These are phyloP conservation scores for Galerina sulciceps DNA, from an alignment of 768 basidiomycete species.

Conservation along the genomic window DNA sequence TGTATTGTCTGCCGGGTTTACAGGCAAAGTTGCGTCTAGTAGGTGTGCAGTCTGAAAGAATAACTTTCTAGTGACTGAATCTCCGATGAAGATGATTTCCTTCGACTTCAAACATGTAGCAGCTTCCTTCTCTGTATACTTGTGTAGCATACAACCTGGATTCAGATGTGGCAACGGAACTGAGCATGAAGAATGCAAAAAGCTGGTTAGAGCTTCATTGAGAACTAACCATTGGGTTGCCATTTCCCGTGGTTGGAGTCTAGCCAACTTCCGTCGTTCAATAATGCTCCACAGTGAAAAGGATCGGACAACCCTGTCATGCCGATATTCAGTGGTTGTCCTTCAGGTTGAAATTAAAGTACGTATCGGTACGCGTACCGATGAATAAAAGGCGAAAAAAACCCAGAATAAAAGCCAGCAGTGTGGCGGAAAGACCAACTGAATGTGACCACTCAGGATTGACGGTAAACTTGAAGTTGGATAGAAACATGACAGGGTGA, in stretches of 20 bases:
- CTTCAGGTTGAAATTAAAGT: neutral
- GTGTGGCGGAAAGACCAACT: slow-evolving; percentile 40
- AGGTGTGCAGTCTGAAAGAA: slow-evolving; percentile 76
- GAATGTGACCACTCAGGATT: slow-evolving; percentile 59
- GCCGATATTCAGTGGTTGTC: neutral
- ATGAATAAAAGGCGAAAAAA: slow-evolving; percentile 43
- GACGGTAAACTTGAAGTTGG: slow-evolving; percentile 27
- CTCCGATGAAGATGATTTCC: slow-evolving; percentile 79
- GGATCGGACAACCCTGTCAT: slow-evolving; percentile 71
- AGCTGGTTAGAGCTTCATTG: neutral
- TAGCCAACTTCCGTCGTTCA: slow-evolving; percentile 80
- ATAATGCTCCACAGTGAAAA: slow-evolving; percentile 69
- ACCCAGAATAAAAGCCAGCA: slow-evolving; percentile 47
- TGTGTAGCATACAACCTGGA: slow-evolving; percentile 80
- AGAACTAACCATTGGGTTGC: slow-evolving; percentile 81
- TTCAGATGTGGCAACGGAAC: neutral
- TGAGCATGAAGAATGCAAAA: neutral
- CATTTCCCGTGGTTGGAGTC: slow-evolving; percentile 70
- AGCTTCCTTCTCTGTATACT: slow-evolving; percentile 60
- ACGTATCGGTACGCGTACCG: slow-evolving; percentile 37
- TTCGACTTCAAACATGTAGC: slow-evolving; percentile 58
- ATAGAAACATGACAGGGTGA: slow-evolving; percentile 16
- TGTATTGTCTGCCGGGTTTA: slow-evolving; percentile 54
- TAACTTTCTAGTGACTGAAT: slow-evolving; percentile 79
- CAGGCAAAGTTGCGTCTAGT: slow-evolving; percentile 63